A percentile compares a stretch with the other conserved stretches of the same genome.
Conservation (phyloP, 345 rosid genomes). For the Salix viminalis region DNA sequence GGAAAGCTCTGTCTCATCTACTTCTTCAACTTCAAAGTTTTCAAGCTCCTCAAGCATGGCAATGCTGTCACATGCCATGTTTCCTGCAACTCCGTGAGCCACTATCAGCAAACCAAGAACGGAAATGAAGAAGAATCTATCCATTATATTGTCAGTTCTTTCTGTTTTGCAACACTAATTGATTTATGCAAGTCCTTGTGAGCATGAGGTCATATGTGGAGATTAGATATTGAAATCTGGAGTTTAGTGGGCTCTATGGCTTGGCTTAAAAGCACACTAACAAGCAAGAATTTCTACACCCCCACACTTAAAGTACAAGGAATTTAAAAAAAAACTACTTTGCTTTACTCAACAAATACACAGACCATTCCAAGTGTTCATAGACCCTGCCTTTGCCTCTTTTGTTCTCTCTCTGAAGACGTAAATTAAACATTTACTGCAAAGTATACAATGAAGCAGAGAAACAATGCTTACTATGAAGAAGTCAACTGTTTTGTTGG, state of each 20-base stretch:
- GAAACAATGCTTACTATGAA: constrained; percentile 2
- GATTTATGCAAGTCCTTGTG: constrained; percentile 38
- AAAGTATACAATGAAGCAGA: constrained; percentile 4
- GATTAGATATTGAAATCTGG: constrained; percentile 47
- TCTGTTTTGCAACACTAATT: constrained; percentile 35
- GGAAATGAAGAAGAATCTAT: constrained; percentile 42
- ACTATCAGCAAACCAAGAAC: constrained; percentile 46
- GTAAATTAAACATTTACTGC: constrained; percentile 8
- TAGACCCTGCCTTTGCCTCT: constrained; percentile 17
- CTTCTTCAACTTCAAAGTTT: constrained; percentile 50
- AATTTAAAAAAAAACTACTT: constrained; percentile 44
- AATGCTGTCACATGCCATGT: constrained; percentile 33
- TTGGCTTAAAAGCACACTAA: constrained; percentile 92
- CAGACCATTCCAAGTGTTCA: constrained; percentile 38
- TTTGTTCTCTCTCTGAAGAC: constrained; percentile 14
- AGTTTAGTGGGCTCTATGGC: constrained; percentile 45
- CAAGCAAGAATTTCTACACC: constrained; percentile 53
- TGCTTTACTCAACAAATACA: constrained; percentile 80
- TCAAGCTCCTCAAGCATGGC: constrained; percentile 50
- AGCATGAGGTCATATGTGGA: constrained; percentile 38
- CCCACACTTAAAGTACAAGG: constrained; percentile 88
- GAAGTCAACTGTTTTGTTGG: constrained; percentile 35
- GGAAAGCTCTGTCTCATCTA: constrained; percentile 34
- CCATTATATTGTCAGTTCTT: constrained; percentile 41
- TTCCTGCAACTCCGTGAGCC: constrained; percentile 47